phyloP scores from a whole-genome alignment of 2,329 filamentous ascomycete genomes.

The Colletotrichum sp. region DNA sequence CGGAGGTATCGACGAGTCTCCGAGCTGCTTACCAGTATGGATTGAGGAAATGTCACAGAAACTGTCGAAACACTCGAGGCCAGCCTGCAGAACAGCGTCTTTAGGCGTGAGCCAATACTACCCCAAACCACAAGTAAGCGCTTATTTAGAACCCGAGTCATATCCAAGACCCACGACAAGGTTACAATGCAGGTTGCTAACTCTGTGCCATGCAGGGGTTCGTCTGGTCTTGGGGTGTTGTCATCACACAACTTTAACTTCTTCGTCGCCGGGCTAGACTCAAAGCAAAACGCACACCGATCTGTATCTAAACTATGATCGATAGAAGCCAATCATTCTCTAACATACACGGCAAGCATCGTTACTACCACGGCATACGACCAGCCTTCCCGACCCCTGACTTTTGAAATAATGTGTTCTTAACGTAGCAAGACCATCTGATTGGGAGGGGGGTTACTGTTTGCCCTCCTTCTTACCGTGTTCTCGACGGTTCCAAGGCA shows the following conservation, averaged over 20 bases:
- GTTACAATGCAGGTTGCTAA: neutral
- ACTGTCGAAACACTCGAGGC: neutral
- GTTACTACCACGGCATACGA: neutral
- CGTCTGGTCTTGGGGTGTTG: neutral
- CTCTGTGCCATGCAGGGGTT: neutral
- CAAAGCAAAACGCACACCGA: neutral
- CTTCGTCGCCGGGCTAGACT: neutral
- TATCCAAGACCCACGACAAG: neutral
- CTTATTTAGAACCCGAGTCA: neutral
- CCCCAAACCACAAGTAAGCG: neutral
- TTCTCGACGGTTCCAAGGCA: neutral
- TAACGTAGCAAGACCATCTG: neutral
- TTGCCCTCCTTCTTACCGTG: neutral
- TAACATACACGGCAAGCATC: neutral
- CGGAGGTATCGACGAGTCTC: neutral
- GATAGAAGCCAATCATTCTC: neutral
- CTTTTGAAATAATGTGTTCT: rapidly evolving
- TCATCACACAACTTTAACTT: neutral
- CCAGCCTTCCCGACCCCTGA: rapidly evolving
- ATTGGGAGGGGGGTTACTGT: neutral
- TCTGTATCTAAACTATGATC: neutral
- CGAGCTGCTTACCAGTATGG: neutral
- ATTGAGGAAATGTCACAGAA: neutral
- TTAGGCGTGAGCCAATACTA: neutral
- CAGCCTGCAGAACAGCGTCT: neutral